Evolutionary conservation across 1,139 yeast species (phyloP).

Genomic region (Chernovozyma sophiae-reginae): DNA sequence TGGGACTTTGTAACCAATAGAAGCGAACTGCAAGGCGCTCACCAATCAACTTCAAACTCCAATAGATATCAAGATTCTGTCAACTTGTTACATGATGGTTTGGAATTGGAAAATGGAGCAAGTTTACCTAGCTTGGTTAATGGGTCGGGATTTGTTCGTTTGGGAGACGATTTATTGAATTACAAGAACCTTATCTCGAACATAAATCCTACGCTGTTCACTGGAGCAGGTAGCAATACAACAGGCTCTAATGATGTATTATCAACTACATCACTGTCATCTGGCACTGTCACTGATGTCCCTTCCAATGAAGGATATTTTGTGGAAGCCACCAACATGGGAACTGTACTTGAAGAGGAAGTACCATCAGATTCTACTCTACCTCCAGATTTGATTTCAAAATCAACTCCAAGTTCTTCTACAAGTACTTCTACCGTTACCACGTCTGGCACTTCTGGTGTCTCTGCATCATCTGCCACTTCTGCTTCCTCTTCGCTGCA

Average conservation of each 20-base stretch:
- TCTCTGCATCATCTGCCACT: background rate
- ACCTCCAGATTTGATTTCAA: background rate
- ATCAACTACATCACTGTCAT: background rate
- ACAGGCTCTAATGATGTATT: background rate
- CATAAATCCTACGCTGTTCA: too few species aligned
- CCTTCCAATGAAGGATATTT: too few species aligned
- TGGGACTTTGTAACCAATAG: conserved; percentile 40
- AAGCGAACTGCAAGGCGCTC: background rate
- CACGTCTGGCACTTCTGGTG: background rate
- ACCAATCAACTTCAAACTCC: background rate
- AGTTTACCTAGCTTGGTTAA: conserved; percentile 20
- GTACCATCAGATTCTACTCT: background rate
- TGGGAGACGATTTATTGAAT: conserved; percentile 24
- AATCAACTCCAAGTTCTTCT: background rate
- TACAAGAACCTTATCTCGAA: conserved; percentile 19
- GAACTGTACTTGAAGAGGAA: too few species aligned
- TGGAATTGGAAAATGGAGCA: conserved; percentile 29
- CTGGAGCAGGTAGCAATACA: background rate
- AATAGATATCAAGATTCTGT: background rate
- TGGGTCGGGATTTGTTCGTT: conserved; percentile 23
- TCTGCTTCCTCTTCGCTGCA: background rate
- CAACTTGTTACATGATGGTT: conserved; percentile 17
- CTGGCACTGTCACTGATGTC: background rate
- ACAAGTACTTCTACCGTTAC: background rate
- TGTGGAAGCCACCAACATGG: too few species aligned